Evolutionary conservation across 1,139 yeast genomes (phyloP).

Genomic region (Debaryomyces sp.): DNA sequence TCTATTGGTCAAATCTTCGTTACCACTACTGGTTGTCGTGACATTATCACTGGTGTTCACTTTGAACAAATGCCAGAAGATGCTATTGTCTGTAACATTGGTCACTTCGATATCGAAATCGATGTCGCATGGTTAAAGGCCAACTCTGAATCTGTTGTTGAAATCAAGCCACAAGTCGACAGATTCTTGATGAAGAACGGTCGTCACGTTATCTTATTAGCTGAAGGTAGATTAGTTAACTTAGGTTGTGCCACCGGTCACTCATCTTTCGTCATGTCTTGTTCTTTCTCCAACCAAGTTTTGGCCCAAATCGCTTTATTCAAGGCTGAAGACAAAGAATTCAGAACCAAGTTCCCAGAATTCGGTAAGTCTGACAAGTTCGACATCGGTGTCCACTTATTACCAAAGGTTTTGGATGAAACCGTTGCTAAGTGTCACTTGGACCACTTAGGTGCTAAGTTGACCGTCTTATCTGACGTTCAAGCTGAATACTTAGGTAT

Average conservation of each 20-base stretch:
- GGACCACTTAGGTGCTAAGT: constrained; percentile 90
- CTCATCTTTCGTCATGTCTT: constrained; percentile 98
- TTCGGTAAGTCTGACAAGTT: constrained; percentile 93
- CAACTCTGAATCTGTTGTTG: constrained; percentile 85
- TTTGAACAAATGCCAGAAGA: constrained; percentile 96
- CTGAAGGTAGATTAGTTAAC: constrained; percentile 99
- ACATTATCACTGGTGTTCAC: constrained; percentile 89
- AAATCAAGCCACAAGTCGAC: constrained; percentile 99
- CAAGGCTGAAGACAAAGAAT: constrained; percentile 83
- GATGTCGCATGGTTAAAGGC: constrained; percentile 98
- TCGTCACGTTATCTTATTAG: constrained; percentile 93
- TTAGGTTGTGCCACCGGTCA: constrained; percentile 99
- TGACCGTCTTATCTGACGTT: constrained; percentile 72
- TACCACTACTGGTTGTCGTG: constrained; percentile 99
- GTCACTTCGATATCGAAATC: constrained; percentile 99
- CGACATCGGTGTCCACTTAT: constrained; percentile 89
- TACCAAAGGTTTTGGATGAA: constrained; percentile 99
- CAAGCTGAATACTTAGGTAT: constrained; percentile 97
- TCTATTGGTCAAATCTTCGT: constrained; percentile 95
- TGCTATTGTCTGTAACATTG: constrained; percentile 99
- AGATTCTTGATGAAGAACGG: constrained; percentile 91
- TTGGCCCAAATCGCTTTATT: constrained; percentile 98
- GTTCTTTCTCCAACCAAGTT: constrained; percentile 99
- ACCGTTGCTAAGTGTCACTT: constrained; percentile 98
- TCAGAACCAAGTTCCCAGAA: constrained; percentile 84